A percentile compares a stretch with the other conserved stretches of the same genome.
Conservation (phyloP, 164 flowering plant species). For the Vitis riparia region DNA sequence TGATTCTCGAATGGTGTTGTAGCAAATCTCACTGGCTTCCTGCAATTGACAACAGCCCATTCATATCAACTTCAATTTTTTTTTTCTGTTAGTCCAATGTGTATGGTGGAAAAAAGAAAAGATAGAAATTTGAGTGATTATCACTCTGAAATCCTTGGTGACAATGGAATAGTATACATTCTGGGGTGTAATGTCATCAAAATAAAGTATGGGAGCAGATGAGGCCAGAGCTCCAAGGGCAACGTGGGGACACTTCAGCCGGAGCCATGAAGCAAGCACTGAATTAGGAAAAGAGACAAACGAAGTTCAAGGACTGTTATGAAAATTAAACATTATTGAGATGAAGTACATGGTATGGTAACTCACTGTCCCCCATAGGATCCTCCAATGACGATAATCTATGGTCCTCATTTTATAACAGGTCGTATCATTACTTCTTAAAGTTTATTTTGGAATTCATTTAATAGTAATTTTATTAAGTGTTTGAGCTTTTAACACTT, state of each 20-base stretch:
- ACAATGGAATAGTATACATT: constrained; percentile 42
- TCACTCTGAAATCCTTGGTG: constrained; percentile 47
- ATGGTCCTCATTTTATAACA: too few species aligned
- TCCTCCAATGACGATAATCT: constrained; percentile 69
- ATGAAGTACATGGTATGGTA: neutral
- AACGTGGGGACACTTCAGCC: constrained; percentile 65
- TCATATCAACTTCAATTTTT: too few species aligned
- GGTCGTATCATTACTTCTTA: too few species aligned
- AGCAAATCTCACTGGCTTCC: constrained; percentile 41
- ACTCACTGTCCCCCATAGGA: constrained; percentile 77
- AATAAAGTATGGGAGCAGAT: constrained; percentile 71
- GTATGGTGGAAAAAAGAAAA: neutral
- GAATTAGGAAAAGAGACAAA: neutral
- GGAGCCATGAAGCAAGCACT: constrained; percentile 81
- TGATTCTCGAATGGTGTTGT: constrained; percentile 31
- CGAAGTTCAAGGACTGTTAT: too few species aligned
- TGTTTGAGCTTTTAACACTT: too few species aligned
- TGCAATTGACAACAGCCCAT: constrained; percentile 5
- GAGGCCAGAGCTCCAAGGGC: constrained; percentile 69
- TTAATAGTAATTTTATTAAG: too few species aligned
- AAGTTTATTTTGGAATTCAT: too few species aligned
- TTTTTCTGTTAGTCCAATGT: neutral
- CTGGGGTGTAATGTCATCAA: constrained; percentile 49
- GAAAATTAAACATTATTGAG: neutral
- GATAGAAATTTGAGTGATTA: neutral